phyloP scores from a whole-genome alignment of 2,329 filamentous ascomycete species.

The Teratosphaeria nubilosa region DNA sequence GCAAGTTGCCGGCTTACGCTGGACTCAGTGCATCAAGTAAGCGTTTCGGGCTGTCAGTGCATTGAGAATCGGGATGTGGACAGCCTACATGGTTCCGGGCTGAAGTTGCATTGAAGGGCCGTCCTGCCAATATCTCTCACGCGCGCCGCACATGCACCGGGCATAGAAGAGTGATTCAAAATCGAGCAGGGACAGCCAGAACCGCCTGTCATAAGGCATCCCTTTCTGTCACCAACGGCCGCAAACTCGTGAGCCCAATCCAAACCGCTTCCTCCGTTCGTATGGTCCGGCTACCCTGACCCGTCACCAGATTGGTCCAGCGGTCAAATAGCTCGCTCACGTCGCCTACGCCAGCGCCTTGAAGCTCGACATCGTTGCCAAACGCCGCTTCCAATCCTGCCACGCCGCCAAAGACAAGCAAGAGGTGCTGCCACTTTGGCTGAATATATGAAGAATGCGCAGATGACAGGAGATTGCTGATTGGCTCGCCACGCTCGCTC shows the following conservation, averaged over 20 bases:
- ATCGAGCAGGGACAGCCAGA: too few relatives aligned
- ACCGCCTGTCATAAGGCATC: neutral
- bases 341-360: constrained; percentile 52
- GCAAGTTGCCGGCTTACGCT: neutral
- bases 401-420: constrained; percentile 73
- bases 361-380: constrained; percentile 49
- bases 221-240: constrained; percentile 29
- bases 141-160: too few relatives aligned
- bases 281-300: constrained; percentile 73
- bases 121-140: neutral
- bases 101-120: neutral
- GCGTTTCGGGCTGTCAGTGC: neutral
- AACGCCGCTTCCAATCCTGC: constrained; percentile 69
- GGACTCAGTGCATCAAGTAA: neutral
- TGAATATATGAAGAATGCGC: constrained; percentile 36
- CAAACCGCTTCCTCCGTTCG: constrained; percentile 75
- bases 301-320: constrained; percentile 72
- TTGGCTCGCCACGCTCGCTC: constrained; percentile 57
- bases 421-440: constrained; percentile 48
- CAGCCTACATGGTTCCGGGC: neutral
- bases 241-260: constrained; percentile 61
- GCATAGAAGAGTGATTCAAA: too few relatives aligned
- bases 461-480: constrained; percentile 28
- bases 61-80: neutral
- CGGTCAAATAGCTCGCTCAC: constrained; percentile 66